Evolutionary conservation across 2,329 filamentous ascomycete species (phyloP), one percentile per base, ranked within the genome.

Genomic region (Pseudogymnoascus sp.): DNA sequence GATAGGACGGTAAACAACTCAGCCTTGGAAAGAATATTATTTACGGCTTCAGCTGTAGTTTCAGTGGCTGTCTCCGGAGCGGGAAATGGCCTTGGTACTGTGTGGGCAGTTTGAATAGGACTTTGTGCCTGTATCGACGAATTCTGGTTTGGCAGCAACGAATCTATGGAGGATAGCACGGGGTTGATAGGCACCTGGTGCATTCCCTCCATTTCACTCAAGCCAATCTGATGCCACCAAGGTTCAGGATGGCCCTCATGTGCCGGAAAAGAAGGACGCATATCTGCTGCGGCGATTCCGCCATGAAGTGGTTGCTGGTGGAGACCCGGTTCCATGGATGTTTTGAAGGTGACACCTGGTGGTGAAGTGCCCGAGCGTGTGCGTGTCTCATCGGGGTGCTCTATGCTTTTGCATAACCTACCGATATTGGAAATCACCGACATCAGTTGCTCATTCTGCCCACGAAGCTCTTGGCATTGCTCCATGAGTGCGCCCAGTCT

Each of bases 351-450:
- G 28, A 33, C n/a, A 33, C n/a, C n/a, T 56, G 50, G 21, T 25
- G 23, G 50, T 21, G 50, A 56, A 33, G 5, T 6, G 28, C 16
- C 3, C 4, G 16, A 16, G n/a, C 16, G 50, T 56, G 10, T 21
- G 10, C 16, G 28, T 35, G 50, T 56, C 18, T 56, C 50, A 3
- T 56, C 16, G n/a, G 50, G 28, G 16, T 35, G 50, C 28, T 56
- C 50, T 33, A 56, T 56, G 12, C 28, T 56, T 35, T 56, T 56
- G 11, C 50, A 56, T 31, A 56, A 35, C 28, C 50, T 56, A n/a
- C 50, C 50, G 16, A 56, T 56, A 33, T 56, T 56, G 11, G 50
- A 56, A 33, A 56, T 56, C 28, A 56, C 50, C 16, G 50, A 56
- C 50, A 56, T 33, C 5, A 56, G 50, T 21, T 35, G 50, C 50